Percentiles rank a stretch among this genome's conserved stretches.
Evolutionary conservation across 2,329 filamentous ascomycete genomes (phyloP).

Genomic region (Colletotrichum kahawae): DNA sequence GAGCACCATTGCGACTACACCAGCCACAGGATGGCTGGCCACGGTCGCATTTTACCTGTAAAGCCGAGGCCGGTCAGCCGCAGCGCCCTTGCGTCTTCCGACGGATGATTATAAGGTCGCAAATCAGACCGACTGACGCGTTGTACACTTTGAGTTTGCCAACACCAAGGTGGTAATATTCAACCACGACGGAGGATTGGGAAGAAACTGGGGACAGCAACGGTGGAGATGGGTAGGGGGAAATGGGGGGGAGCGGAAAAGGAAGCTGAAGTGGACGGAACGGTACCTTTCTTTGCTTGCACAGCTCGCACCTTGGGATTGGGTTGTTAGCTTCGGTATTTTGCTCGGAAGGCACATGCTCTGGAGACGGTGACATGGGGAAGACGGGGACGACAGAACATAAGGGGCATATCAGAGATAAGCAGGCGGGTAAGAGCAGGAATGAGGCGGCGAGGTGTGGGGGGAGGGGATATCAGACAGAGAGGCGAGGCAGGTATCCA

Average conservation of each 20-base stretch:
- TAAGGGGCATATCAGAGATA: background rate
- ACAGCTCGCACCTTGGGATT: conserved; percentile 70
- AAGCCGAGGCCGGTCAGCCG: conserved; percentile 2
- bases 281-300: conserved; percentile 79
- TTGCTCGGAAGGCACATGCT: conserved; percentile 20
- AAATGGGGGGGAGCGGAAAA: background rate
- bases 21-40: conserved; percentile 75
- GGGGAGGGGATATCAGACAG: background rate
- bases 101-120: background rate
- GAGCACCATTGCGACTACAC: conserved; percentile 67
- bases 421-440: background rate
- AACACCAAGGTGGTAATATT: background rate
- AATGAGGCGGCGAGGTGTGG: background rate
- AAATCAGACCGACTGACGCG: background rate
- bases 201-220: background rate
- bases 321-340: conserved; percentile 39
- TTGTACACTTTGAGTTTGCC: background rate
- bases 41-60: conserved; percentile 75
- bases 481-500: background rate
- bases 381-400: background rate
- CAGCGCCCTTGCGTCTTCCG: background rate
- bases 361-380: conserved; percentile 23
- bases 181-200: background rate
- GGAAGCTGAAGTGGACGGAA: conserved; percentile 24
- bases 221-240: background rate